Base-by-base conservation (phyloP, 768 basidiomycete species). In the Panaeolus cyanescens region DNA sequence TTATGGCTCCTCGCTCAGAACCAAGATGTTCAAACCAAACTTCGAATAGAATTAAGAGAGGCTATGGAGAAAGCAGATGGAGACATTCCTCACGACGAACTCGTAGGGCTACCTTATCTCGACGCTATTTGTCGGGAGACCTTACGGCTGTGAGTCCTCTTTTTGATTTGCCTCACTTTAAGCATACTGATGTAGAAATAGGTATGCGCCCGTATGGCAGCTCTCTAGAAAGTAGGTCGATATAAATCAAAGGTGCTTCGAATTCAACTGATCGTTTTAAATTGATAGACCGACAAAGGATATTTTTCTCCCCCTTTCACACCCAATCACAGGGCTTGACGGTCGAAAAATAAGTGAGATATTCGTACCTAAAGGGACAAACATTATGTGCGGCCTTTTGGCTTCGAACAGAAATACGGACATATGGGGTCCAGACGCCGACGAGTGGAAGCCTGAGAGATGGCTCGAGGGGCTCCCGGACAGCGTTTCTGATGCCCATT, bases 391-490 rank as follows among this genome's bases (percentile, higher is more conserved):
- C 19, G 77, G 76, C 0, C 71, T 80, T 17, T 31, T 75, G 13
- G 67, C 68, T n/a, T 66, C 75, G 19, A 84, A 84, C 63, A 67
- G 74, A 2, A 76, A 79, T 64, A 72, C 72, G 12, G 71, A 70
- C 0, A 64, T 83, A 3, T 84, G 82, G 83, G 84, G 83, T 8
- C 66, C 69, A 10, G 82, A 85, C 60, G 75, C 79, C 1, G 59
- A 66, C n/a, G 78, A 82, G 58, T 84, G 81, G 81, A 83, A 81
- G 63, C 83, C 83, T 1, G 81, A 84, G 63, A 70, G 83, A 19
- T 84, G 83, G 83, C 70, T 83, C 1, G 63, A 70, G 2, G 73
- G 74, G 0, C 68, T 80, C 17, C 81, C 80, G 6, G 67, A 75
- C 6, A 55, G 66, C n/a, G 65, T 83, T 1, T 59, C 57, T 1